Evolutionary conservation across 306 rosid species (phyloP), one percentile per base, ranked within the genome.

Genomic region (Pyrus bretschneideri): DNA sequence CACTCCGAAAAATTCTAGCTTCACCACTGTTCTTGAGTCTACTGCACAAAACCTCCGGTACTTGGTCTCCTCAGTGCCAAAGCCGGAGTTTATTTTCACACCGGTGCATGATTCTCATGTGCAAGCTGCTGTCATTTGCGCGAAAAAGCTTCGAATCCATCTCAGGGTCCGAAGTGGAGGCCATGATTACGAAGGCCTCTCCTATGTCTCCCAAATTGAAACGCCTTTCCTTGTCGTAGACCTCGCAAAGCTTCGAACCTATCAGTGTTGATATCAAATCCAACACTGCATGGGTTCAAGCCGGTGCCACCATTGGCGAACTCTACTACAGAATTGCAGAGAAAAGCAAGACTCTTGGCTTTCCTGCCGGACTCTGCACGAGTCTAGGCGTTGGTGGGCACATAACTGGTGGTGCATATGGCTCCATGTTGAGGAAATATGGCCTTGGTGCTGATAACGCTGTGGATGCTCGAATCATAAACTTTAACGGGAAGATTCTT

Each of bases 141-240:
- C 93, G 18, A 88, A 82, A 82, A 72, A 87, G 78, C 86, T 89
- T 40, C 79, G 83, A 18, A 69, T 87, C 52, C 97, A 91, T 31
- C 74, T 93, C 25, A 77, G 92, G 64, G 77, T 93, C 6, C 82
- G 97, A 3, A 91, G 96, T 33, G 97, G 92, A 67, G 98, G 96
- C 49, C 98, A 93, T 67, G 96, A 91, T 72, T 93, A 93, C 15
- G 98, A 93, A 72, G 98, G 93, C 21, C 84, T 89, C 15, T 93
- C 97, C 0, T 93, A 87, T 30, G 95, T 84, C 11, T 93, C 98
- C 4, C 72, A 77, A 63, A 83, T 70, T 0, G 92, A 87, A 68
- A 40, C 79, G 3, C 91, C 97, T 46, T 90, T 91, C 83, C 80
- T 86, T 27, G 46, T 91, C 25, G 58, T 91, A 1, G 97, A 91